Base-by-base conservation (phyloP, 345 rosid genomes). In the Arabis hirsuta region DNA sequence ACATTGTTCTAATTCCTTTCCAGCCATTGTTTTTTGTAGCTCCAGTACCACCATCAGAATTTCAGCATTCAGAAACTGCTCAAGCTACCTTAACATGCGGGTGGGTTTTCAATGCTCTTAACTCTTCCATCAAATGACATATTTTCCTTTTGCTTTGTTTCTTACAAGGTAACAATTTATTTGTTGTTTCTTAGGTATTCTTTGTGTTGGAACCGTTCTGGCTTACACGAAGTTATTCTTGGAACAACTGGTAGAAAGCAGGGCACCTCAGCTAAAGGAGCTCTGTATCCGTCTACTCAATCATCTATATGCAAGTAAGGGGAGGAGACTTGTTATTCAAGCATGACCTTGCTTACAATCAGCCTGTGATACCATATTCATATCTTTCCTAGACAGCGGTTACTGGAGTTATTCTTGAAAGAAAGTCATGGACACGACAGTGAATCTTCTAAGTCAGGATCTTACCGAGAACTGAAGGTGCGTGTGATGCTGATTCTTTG, bases 191-290 rank as follows among this genome's bases (percentile, higher is more conserved):
- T 19, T 73, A 95, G 97, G 78, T 95, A 89, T 76, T 91, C 96
- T 43, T 71, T 91, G 63, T 87, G 91, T 77, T 95, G 99, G 99
- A 91, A 91, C 73, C 88, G 79, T 60, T 84, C 81, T 64, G 93
- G 93, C 54, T 82, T 91, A 81, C 96, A 87, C 77, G 97, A 94
- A 82, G 99, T 89, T 24, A 63, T 89, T 77, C 96, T 91, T 60
- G 97, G 97, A 72, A 95, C 97, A 52, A 88, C 88, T 0, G 97
- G 99, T 46, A 87, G 96, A 79, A 91, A 91, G 81, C 99, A 91
- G 78, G 99, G 99, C 27, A 85, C 97, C 45, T 91, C 97, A 60
- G 82, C 91, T 45, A 94, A 85, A 86, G 90, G 92, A 66, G 90
- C 96, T 38, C 73, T 84, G 65, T 85, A 81, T 71, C 96, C 87